Conservation (phyloP, 345 rosid genomes). For the Populus simonii region DNA sequence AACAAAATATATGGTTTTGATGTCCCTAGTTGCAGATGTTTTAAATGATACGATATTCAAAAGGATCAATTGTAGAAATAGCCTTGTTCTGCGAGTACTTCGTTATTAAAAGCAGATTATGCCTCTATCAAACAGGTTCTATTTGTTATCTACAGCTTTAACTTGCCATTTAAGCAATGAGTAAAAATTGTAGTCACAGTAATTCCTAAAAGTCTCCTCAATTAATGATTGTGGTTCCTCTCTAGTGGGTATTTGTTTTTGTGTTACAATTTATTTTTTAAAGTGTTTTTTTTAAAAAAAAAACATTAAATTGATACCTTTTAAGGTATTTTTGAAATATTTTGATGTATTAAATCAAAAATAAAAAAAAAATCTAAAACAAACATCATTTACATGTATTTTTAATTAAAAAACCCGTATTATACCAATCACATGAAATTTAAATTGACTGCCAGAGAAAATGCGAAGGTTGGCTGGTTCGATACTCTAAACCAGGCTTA, state of each 20-base stretch:
- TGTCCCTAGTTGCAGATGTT: neutral
- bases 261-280: no score
- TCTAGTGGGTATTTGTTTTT: neutral
- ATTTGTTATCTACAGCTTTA: neutral
- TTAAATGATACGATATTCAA: neutral
- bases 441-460: neutral
- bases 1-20: neutral
- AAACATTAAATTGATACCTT: no score
- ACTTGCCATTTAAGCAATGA: constrained; percentile 1
- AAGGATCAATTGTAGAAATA: neutral
- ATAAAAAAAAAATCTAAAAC: no score
- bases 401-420: no score
- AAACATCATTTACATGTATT: no score
- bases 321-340: no score
- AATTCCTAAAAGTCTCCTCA: neutral
- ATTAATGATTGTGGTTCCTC: neutral
- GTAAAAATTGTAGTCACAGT: neutral
- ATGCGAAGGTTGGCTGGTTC: neutral
- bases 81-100: neutral
- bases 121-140: neutral
- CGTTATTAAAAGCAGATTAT: neutral
- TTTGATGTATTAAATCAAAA: no score
- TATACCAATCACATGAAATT: no score
- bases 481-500: neutral
- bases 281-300: no score